Evolutionary conservation across 2,329 filamentous ascomycete genomes (phyloP).

Genomic region (Pyrenophora seminiperda): DNA sequence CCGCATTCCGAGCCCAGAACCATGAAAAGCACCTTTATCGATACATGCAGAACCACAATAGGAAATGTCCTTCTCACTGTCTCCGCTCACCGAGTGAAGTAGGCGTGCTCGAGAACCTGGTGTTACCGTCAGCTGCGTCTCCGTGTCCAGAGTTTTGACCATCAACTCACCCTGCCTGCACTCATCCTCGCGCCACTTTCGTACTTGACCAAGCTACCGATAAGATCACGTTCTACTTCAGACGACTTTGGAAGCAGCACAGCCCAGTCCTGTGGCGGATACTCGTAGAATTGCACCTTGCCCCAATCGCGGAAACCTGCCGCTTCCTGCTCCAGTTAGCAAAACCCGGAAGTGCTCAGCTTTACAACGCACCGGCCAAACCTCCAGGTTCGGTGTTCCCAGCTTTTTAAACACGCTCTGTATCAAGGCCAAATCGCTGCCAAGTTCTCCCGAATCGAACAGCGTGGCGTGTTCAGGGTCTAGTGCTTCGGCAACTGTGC

Average conservation of each 20-base stretch:
- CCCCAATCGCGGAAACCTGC: constrained; percentile 80
- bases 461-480: constrained; percentile 63
- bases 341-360: background rate
- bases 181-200: constrained; percentile 70
- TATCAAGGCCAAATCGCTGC: constrained; percentile 89
- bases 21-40: background rate
- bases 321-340: constrained; percentile 59
- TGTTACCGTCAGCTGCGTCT: constrained; percentile 4
- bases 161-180: constrained; percentile 63
- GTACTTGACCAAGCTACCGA: constrained; percentile 72
- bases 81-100: constrained; percentile 25
- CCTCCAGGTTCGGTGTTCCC: constrained; percentile 79
- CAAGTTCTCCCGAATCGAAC: constrained; percentile 87
- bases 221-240: constrained; percentile 65
- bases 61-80: background rate
- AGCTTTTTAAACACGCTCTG: constrained; percentile 90
- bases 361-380: constrained; percentile 71
- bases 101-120: constrained; percentile 39
- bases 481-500: constrained; percentile 79
- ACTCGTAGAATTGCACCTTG: constrained; percentile 78
- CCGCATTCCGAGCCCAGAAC: background rate
- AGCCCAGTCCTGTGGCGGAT: constrained; percentile 70
- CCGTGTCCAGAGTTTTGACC: background rate
- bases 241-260: constrained; percentile 68
- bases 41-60: background rate